Conservation (phyloP, 75 land plant species). For the Selaginella moellendorffii region DNA sequence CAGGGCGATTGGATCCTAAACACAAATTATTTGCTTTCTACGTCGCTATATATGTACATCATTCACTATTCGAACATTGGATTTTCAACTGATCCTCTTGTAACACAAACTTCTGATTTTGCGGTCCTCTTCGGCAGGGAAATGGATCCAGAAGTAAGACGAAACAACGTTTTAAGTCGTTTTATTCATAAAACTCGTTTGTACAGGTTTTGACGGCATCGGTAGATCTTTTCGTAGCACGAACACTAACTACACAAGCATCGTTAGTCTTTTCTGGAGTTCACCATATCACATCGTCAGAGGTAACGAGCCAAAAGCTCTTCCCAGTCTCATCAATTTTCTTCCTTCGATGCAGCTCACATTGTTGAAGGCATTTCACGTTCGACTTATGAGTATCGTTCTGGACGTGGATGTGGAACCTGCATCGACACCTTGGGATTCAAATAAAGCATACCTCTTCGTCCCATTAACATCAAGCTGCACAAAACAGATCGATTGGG, state of each 20-base stretch:
- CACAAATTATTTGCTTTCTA: slow-evolving; percentile 28
- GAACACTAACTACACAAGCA: slow-evolving; percentile 75
- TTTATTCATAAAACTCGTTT: no score
- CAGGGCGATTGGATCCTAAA: slow-evolving; percentile 97
- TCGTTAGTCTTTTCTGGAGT: slow-evolving; percentile 55
- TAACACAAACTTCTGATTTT: slow-evolving; percentile 81
- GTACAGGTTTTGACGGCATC: slow-evolving; percentile 80
- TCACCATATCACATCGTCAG: neutral
- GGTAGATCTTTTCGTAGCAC: slow-evolving; percentile 96
- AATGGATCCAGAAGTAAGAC: slow-evolving; percentile 85
- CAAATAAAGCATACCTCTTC: slow-evolving; percentile 93
- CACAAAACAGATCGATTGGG: slow-evolving; percentile 58
- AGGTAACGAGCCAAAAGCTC: neutral
- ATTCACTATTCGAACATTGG: slow-evolving; percentile 66
- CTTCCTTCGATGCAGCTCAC: slow-evolving; percentile 38
- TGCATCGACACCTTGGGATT: slow-evolving; percentile 90
- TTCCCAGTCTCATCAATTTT: no score
- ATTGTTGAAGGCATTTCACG: slow-evolving; percentile 81
- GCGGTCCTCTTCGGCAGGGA: slow-evolving; percentile 78
- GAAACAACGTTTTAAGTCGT: no score
- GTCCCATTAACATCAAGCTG: slow-evolving; percentile 42
- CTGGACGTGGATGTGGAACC: slow-evolving; percentile 99
- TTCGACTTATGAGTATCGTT: slow-evolving; percentile 98
- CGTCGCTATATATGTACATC: slow-evolving; percentile 54
- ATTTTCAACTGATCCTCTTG: slow-evolving; percentile 55